A percentile compares a stretch with the other conserved stretches of the same genome.
phyloP scores from a whole-genome alignment of 73 alveolate species.

The Paraurostyla sp. region DNA sequence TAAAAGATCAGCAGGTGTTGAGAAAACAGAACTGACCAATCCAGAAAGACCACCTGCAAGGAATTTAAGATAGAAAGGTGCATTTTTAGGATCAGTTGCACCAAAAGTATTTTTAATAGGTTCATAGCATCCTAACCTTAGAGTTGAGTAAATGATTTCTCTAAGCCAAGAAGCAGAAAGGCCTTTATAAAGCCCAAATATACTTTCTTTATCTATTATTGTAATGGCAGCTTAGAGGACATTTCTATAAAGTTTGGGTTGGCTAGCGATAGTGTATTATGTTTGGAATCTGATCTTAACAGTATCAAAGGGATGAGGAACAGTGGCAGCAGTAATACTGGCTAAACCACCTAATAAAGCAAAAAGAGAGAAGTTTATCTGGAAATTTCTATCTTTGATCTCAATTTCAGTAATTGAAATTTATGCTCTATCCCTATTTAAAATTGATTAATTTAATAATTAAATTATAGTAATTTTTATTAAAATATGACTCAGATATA shows the following conservation, averaged over 20 bases:
- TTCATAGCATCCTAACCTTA: conserved; percentile 84
- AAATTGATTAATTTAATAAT: too few species aligned
- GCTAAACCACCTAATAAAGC: conserved; percentile 77
- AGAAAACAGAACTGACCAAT: conserved; percentile 76
- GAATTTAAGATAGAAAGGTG: conserved; percentile 75
- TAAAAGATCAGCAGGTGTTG: conserved; percentile 83
- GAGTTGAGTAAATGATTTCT: conserved; percentile 78
- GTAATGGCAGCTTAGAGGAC: conserved; percentile 9
- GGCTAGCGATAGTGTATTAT: conserved; percentile 55
- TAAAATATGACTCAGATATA: too few species aligned
- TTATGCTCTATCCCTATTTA: too few species aligned
- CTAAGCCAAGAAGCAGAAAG: conserved; percentile 71
- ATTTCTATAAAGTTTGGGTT: conserved; percentile 23
- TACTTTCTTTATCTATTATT: conserved; percentile 61
- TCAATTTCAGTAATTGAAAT: too few species aligned
- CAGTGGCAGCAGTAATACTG: conserved; percentile 70
- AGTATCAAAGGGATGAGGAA: conserved; percentile 80
- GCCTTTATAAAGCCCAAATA: conserved; percentile 76
- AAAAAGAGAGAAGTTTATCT: too few species aligned
- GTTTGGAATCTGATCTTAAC: conserved; percentile 78
- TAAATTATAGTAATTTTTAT: too few species aligned
- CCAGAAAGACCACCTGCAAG: conserved; percentile 84
- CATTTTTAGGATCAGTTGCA: conserved; percentile 78
- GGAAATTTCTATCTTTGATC: too few species aligned
- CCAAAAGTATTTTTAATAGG: conserved; percentile 74